Evolutionary conservation across 306 rosid species (phyloP), one percentile per base, ranked within the genome.

Genomic region (Notholithocarpus densiflorus): DNA sequence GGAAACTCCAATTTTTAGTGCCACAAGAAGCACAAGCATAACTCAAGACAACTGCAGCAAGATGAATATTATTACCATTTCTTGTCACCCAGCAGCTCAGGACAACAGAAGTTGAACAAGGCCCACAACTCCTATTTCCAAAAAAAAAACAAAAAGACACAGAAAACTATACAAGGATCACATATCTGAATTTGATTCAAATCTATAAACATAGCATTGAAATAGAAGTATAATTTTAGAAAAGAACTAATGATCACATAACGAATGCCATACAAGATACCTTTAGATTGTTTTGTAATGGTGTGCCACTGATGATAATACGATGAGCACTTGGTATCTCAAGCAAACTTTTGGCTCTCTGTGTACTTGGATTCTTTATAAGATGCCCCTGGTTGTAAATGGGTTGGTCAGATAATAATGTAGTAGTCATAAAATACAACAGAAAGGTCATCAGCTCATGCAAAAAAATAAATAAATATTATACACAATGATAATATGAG

Each of bases 291-390:
- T 94, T 94, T 82, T 94, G 98, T 79, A 94, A 84, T 31, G 97
- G 98, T 3, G 97, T 94, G 68, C 98, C 98, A 55, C 97, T 92
- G 31, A 94, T 91, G 74, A 92, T 75, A 74, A 94, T 92, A 77
- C 98, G 92, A 85, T 88, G 92, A 29, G 89, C 88, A 82, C 98
- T 78, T 27, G 97, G 93, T 83, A 92, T 92, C 82, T 89, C 95
- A 6, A 90, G 97, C 89, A 94, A 88, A 87, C 97, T 92, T 90
- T 94, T 91, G 84, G 97, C 97, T 66, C 98, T 89, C 79, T 94
- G 98, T 24, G 98, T 94, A 85, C 90, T 92, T 52, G 98, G 98
- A 81, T 94, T 94, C 85, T 94, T 94, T 87, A 94, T 84, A 72
- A 94, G 94, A 82, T 94, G 98, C 19, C 98, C 98, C 98, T 94